Evolutionary conservation across 129 eudicot genomes (phyloP), one percentile per base, ranked within the genome.

Genomic region (Calendula officinalis): DNA sequence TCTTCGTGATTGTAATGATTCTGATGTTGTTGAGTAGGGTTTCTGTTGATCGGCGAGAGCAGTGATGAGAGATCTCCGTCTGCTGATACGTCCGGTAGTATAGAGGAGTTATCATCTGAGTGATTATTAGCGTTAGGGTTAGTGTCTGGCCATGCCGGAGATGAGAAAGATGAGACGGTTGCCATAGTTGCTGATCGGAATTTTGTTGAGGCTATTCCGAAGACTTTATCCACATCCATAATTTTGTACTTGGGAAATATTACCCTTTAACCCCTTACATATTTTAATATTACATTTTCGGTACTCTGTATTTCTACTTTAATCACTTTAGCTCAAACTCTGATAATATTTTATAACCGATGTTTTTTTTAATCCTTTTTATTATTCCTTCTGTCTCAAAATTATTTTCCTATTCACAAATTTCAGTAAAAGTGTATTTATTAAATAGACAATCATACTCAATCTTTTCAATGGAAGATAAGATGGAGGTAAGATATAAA

Each of bases 141-240:
- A 73, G 86, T 81, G 78, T 77, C 70, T 52, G 80, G 75, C 58
- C 69, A 74, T 6, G 83, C 61, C 7, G 91, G 57, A 17, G 86
- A 69, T 6, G 95, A 68, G 59, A 62, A 51, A 12, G 83, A 48
- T 0, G 91, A 83, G 56, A 82, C 71, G 17, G 96, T 80, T 41
- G 96, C 79, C 96, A 88, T 87, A 45, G 73, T 35, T 47, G 50
- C 12, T 46, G 74, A 66, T 13, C 45, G 60, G 70, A 47, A 12
- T 9, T 40, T 33, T 59, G 44, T 33, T 32, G 4, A 22, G 13
- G 36, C 33, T 64, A 1, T 11, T 30, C 12, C 12, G 53, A 39
- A 45, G 67, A 68, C 42, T 50, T 67, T 33, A 72, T 54, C 64
- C 56, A 72, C 16, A 70, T 69, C 58, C 58, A 32, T 38, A 69